Evolutionary conservation across 768 basidiomycete species (phyloP), one percentile per base, ranked within the genome.

Genomic region (Crucibulum laeve): DNA sequence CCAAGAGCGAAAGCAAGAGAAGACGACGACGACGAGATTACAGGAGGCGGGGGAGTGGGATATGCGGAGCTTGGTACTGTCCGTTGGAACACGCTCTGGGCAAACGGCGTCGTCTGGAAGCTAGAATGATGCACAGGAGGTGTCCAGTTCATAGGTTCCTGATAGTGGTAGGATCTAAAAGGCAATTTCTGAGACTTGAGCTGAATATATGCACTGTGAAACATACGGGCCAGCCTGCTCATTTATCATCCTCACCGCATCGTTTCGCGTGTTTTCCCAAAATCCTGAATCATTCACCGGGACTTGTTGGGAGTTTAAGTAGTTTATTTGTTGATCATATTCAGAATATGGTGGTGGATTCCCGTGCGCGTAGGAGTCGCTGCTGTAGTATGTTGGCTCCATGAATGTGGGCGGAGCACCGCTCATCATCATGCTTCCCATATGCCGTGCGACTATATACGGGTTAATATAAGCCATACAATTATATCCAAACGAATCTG

Each of bases 1-100:
- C 83, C 85, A 18, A 91, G 73, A 3, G 88, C 88, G 58, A 72
- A 73, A 4, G 87, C 87, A 44, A 88, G 76, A 10, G 87, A 89
- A 13, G 87, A 89, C 1, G 86, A 84, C 1, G 74, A 77, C n/a
- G 73, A 68, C 26, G 67, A 74, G 30, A 85, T 79, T 10, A 74
- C 73, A 1, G 83, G 82, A 14, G 79, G 79, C 1, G 85, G 82
- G 18, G 82, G 83, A 2, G 86, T 86, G 2, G 85, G 86, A 62
- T 89, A 89, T 1, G 79, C 73, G 3, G 72, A 67, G 14, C 71
- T 70, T n/a, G 85, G 80, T 3, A 70, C 61, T 24, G 77, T 73
- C 11, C 77, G 76, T 44, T 84, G 84, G 42, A 87, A 72, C 18
- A 90, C 53, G 2, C 84, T 77, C 44, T 80, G 79, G 0, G 85